These are phyloP conservation scores for Euphorbia schlechtendalii DNA, from an alignment of 441 rosid genomes.

Conservation along the genomic window DNA sequence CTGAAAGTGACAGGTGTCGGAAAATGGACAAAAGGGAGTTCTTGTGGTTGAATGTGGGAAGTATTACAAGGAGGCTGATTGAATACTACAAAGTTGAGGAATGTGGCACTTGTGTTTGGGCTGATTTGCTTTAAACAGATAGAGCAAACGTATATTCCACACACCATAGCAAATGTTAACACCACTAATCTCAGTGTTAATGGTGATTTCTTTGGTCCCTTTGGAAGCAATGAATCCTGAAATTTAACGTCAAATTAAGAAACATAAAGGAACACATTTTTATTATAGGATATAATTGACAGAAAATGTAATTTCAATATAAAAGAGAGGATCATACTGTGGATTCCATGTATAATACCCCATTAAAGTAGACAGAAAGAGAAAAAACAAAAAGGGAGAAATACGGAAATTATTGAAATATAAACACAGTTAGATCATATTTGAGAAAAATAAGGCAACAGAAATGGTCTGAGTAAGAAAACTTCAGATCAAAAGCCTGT, in stretches of 20 bases:
- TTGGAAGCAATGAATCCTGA: slow-evolving; percentile 31
- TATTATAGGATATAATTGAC: too few relatives aligned
- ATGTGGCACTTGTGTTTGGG: slow-evolving; percentile 8
- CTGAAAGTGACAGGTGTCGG: slow-evolving; percentile 42
- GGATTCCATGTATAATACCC: slow-evolving; percentile 28
- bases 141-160: slow-evolving; percentile 41
- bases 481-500: slow-evolving; percentile 13
- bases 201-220: slow-evolving; percentile 42
- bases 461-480: slow-evolving; percentile 26
- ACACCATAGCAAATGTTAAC: slow-evolving; percentile 33
- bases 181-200: slow-evolving; percentile 26
- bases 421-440: neutral
- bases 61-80: slow-evolving; percentile 18
- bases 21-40: slow-evolving; percentile 31
- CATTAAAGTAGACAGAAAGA: slow-evolving; percentile 18
- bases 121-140: slow-evolving; percentile 38
- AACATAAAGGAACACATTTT: too few relatives aligned
- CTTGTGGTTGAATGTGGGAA: slow-evolving; percentile 17
- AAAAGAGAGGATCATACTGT: slow-evolving; percentile 8
- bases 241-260: slow-evolving; percentile 4
- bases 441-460: slow-evolving; percentile 29
- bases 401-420: slow-evolving; percentile 2
- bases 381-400: slow-evolving; percentile 4
- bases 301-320: neutral
- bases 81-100: slow-evolving; percentile 17